These are phyloP conservation scores for Gamsiella multidivaricata DNA, from an alignment of 192 early-diverging fungal species.

Conservation along the genomic window DNA sequence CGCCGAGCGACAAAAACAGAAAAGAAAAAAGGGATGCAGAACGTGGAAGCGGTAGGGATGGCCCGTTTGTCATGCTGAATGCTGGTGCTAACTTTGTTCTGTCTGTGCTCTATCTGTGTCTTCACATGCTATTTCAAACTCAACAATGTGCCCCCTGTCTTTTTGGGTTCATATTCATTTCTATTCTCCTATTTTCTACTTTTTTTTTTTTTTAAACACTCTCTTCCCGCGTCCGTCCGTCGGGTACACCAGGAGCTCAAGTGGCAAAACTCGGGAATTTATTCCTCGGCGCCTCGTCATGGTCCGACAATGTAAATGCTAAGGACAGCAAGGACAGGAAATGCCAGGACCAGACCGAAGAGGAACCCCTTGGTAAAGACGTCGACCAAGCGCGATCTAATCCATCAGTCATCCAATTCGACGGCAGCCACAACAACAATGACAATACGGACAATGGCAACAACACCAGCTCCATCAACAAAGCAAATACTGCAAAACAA, in stretches of 20 bases:
- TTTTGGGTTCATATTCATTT: background rate
- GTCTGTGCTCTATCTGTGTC: slow-evolving; percentile 5
- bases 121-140: no score
- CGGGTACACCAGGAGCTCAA: slow-evolving; percentile 11
- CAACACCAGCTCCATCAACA: background rate
- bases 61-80: no score
- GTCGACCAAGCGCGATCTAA: no score
- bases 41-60: no score
- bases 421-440: background rate
- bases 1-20: background rate
- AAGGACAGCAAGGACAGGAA: background rate
- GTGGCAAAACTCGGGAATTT: slow-evolving; percentile 31
- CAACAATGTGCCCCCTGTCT: no score
- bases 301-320: background rate
- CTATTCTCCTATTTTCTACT: background rate
- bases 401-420: background rate
- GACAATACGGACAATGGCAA: background rate
- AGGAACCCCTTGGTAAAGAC: no score
- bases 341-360: slow-evolving; percentile 3
- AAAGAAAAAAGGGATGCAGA: no score
- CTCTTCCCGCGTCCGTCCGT: background rate
- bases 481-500: background rate
- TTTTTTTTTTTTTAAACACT: background rate
- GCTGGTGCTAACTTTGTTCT: no score
- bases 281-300: background rate